Evolutionary conservation across 176 grass and related monocot genomes (phyloP), one percentile per base, ranked within the genome.

Genomic region (Microstegium vimineum): DNA sequence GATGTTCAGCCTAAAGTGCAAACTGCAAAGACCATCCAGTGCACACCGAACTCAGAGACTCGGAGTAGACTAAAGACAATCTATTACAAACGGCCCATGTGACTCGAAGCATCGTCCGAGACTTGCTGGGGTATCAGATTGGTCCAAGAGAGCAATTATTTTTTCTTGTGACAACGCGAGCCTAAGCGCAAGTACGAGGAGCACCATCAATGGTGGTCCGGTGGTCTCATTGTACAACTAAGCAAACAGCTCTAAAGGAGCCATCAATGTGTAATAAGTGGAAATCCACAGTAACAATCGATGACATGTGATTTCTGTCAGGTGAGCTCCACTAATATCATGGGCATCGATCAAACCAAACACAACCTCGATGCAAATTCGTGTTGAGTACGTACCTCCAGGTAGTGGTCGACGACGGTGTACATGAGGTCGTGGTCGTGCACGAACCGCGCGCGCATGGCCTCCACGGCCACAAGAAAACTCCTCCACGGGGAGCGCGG

Each of bases 361-460:
- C 15, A 78, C 11, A 15, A 28, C 38, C 43, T n/a, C 54, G 2
- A 32, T 45, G 27, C 22, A 54, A 42, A 18, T 20, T 12, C 26
- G 17, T 10, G 0, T 32, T 2, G 8, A 17, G 10, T 27, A 73
- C 31, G 77, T 77, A 93, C 96, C 85, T 92, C 72, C 4, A 99
- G 87, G 41, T 99, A 99, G 41, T 88, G 76, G 31, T 99, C 89
- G 0, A 99, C 91, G 23, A 99, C 73, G 38, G 87, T 85, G 87
- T 99, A 99, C 62, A 99, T 75, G 60, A 95, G 81, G 56, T 99
- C 96, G 65, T 99, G 96, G 47, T 99, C 96, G 41, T 90, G 87
- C 59, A 75, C 71, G 33, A 78, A 83, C 12, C 93, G 84, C 77
- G 69, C 81, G 25, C 85, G 84, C 91, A 99, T 90, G 76, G 89